Evolutionary conservation across 257 asterid genomes (phyloP).

Genomic region (Scutellaria baicalensis): DNA sequence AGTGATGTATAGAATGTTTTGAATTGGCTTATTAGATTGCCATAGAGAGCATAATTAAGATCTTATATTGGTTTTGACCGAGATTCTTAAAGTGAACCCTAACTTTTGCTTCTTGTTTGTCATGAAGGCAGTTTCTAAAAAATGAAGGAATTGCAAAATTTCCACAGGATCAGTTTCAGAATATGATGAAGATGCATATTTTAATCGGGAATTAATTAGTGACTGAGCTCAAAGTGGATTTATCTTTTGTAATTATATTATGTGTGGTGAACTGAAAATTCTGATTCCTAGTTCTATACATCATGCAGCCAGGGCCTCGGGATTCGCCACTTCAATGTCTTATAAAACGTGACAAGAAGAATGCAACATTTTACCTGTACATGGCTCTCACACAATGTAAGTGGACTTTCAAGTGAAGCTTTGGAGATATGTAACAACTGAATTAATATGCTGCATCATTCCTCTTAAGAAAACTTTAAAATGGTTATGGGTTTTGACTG

Average conservation of each 20-base stretch:
- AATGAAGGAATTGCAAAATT: background rate
- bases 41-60: background rate
- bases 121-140: background rate
- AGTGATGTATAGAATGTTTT: background rate
- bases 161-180: background rate
- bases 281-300: background rate
- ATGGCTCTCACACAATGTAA: constrained; percentile 82
- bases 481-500: background rate
- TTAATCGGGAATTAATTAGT: background rate
- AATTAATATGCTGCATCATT: background rate
- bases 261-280: background rate
- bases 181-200: background rate
- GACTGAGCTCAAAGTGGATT: background rate
- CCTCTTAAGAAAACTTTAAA: background rate
- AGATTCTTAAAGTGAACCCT: background rate
- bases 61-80: background rate
- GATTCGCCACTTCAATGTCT: constrained; percentile 76
- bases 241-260: background rate
- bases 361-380: constrained; percentile 61
- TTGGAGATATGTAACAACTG: background rate
- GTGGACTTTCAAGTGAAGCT: constrained; percentile 18
- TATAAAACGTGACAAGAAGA: constrained; percentile 94
- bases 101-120: background rate
- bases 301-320: constrained; percentile 85
- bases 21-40: background rate